phyloP scores from a whole-genome alignment of 2,329 filamentous ascomycete genomes.

The Aspergillus bombycis region DNA sequence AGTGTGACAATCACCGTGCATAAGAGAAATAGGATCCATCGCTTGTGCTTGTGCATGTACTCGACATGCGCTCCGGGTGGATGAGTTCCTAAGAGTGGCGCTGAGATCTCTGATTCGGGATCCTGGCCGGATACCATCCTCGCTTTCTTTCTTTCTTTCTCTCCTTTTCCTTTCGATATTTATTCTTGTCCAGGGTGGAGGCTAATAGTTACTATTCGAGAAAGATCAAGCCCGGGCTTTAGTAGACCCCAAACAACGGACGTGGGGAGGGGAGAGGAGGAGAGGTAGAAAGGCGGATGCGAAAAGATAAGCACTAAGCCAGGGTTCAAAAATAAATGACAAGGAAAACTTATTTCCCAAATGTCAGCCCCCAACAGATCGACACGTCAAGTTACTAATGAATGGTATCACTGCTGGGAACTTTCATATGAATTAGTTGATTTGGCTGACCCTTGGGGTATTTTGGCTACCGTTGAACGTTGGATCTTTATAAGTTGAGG shows the following conservation, averaged over 20 bases:
- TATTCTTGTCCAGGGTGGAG: neutral
- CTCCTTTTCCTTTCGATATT: neutral
- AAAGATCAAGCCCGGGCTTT: neutral
- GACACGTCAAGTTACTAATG: neutral
- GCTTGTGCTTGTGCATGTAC: neutral
- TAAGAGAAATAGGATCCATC: conserved; percentile 10
- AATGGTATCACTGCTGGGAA: neutral
- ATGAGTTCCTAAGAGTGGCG: neutral
- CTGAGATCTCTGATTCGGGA: neutral
- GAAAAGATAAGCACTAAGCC: neutral
- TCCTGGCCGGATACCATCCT: neutral
- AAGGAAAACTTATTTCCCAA: neutral
- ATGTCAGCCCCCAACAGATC: neutral
- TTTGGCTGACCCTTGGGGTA: neutral
- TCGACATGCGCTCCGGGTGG: neutral
- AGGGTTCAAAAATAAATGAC: neutral
- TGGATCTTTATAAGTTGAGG: too few species aligned
- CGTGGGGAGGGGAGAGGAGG: neutral
- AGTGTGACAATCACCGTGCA: conserved; percentile 11
- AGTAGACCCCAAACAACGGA: neutral
- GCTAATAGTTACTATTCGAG: neutral
- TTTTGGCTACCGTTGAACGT: neutral
- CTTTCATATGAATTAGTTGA: neutral
- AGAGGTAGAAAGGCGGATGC: neutral
- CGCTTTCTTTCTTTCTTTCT: neutral